phyloP scores from a whole-genome alignment of 2,329 filamentous ascomycete species.

The Xenoacremonium recifei region DNA sequence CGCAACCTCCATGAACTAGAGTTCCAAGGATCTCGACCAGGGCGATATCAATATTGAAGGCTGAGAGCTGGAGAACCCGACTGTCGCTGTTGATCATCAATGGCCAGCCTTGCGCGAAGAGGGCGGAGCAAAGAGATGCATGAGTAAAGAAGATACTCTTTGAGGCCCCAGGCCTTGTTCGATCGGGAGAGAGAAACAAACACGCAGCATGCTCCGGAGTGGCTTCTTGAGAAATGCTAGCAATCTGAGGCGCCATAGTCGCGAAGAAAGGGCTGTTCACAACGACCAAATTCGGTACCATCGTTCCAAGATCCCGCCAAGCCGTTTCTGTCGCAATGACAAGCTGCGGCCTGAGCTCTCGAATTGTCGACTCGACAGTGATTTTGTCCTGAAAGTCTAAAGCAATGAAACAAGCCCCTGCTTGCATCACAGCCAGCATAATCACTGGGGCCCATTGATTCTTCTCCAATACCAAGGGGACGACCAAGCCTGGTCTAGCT shows the following conservation, averaged over 20 bases:
- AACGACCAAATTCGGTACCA: constrained; percentile 40
- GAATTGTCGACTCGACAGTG: constrained; percentile 41
- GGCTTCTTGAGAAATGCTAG: constrained; percentile 29
- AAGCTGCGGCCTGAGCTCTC: constrained; percentile 42
- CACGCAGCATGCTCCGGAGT: constrained; percentile 53
- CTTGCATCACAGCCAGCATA: constrained; percentile 67
- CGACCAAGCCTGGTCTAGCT: constrained; percentile 50
- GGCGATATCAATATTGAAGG: constrained; percentile 53
- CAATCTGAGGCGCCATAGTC: constrained; percentile 30
- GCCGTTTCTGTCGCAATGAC: constrained; percentile 44
- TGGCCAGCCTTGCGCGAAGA: constrained; percentile 48
- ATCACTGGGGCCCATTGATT: constrained; percentile 66
- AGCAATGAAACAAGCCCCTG: constrained; percentile 50
- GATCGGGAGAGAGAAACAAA: constrained; percentile 56
- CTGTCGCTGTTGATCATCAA: constrained; percentile 49
- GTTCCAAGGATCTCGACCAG: constrained; percentile 52
- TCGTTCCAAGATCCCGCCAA: constrained; percentile 36
- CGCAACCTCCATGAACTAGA: constrained; percentile 54
- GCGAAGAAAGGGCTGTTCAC: constrained; percentile 42
- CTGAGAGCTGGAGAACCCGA: constrained; percentile 55
- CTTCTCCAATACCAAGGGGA: constrained; percentile 70
- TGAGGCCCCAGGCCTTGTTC: constrained; percentile 37
- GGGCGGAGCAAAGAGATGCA: constrained; percentile 52
- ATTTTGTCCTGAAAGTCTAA: constrained; percentile 45
- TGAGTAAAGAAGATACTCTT: constrained; percentile 65